Evolutionary conservation across 2,329 filamentous ascomycete genomes (phyloP).

Genomic region (Fusarium sp.): DNA sequence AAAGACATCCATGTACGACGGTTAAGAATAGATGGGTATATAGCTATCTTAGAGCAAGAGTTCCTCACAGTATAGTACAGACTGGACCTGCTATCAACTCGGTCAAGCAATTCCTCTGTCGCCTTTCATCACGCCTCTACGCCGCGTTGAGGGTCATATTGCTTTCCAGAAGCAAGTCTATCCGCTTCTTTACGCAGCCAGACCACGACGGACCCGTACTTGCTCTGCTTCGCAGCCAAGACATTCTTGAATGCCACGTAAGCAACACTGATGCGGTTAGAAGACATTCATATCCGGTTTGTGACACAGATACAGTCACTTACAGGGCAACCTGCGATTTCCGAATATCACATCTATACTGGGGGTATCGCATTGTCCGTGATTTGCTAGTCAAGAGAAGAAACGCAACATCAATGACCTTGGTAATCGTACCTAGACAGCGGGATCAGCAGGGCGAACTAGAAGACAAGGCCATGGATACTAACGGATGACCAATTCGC

Average conservation of each 20-base stretch:
- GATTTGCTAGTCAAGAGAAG: slow-evolving; percentile 73
- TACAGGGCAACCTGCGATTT: slow-evolving; percentile 75
- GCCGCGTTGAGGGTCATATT: background rate
- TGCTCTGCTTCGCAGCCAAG: slow-evolving; percentile 79
- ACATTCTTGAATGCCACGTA: slow-evolving; percentile 79
- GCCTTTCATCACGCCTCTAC: background rate
- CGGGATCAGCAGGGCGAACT: slow-evolving; percentile 2
- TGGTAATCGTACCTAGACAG: slow-evolving; percentile 72
- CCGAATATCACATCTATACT: slow-evolving; percentile 73
- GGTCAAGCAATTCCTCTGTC: background rate
- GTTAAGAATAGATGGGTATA: background rate
- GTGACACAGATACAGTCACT: slow-evolving; percentile 51
- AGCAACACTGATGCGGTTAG: slow-evolving; percentile 68
- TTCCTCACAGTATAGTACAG: background rate
- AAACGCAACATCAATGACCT: slow-evolving; percentile 76
- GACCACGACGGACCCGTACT: slow-evolving; percentile 73
- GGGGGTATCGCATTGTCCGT: slow-evolving; percentile 61
- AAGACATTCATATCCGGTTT: background rate
- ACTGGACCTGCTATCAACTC: background rate
- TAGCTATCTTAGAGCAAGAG: slow-evolving; percentile 7
- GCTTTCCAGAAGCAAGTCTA: slow-evolving; percentile 50
- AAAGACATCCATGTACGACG: background rate
- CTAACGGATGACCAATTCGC: slow-evolving; percentile 76
- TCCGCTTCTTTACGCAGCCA: slow-evolving; percentile 75
- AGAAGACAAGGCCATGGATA: slow-evolving; percentile 3